These are phyloP conservation scores for Pyrenophora seminiperda DNA, from an alignment of 2,329 filamentous ascomycete species.

Conservation along the genomic window DNA sequence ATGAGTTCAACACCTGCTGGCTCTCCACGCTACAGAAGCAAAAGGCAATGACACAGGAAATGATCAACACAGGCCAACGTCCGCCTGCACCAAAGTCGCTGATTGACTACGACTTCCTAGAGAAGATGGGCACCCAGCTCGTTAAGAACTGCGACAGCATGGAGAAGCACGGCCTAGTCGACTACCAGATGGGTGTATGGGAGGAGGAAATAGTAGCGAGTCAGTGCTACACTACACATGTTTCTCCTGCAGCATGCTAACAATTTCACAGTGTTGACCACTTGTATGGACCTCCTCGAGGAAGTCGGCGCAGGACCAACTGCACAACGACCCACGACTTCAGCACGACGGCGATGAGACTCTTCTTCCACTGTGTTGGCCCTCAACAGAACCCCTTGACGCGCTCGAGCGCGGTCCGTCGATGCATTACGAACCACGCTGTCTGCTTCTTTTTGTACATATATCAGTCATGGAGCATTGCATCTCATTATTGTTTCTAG, in stretches of 20 bases:
- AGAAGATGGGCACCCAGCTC: constrained; percentile 81
- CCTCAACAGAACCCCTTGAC: constrained; percentile 15
- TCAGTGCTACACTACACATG: constrained; percentile 56
- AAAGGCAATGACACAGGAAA: constrained; percentile 69
- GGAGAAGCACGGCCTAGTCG: constrained; percentile 90
- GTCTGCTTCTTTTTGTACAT: constrained; percentile 35
- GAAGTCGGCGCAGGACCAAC: constrained; percentile 42
- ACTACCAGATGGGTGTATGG: constrained; percentile 96
- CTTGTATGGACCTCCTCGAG: constrained; percentile 61
- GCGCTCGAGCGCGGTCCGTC: constrained; percentile 9
- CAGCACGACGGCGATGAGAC: constrained; percentile 41
- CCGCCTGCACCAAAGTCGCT: constrained; percentile 65
- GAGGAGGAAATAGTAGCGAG: constrained; percentile 88
- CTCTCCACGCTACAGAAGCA: constrained; percentile 81
- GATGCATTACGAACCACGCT: constrained; percentile 8
- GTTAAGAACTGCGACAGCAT: constrained; percentile 82
- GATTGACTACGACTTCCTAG: constrained; percentile 70
- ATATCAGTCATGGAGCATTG: constrained; percentile 26
- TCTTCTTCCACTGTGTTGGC: constrained; percentile 12
- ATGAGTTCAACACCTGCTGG: constrained; percentile 94
- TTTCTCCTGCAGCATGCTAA: constrained; percentile 11
- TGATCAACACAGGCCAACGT: constrained; percentile 64
- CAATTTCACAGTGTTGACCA: constrained; percentile 53
- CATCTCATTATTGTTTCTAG: constrained; percentile 23
- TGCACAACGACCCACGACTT: constrained; percentile 38